These are phyloP conservation scores for Centrapalus pauciflorus DNA, from an alignment of 129 eudicot species.

Conservation along the genomic window DNA sequence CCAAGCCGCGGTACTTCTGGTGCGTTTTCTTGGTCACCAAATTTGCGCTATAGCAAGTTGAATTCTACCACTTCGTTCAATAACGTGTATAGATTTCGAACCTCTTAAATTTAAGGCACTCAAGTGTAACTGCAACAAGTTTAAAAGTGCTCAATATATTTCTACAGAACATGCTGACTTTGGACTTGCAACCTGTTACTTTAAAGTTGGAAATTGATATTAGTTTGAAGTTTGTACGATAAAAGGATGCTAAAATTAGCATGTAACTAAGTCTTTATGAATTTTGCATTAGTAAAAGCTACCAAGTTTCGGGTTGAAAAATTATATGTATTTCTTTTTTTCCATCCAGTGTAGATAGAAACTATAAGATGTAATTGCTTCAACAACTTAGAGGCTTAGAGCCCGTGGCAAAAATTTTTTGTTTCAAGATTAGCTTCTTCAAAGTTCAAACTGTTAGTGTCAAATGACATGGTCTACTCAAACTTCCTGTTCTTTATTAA, in stretches of 20 bases:
- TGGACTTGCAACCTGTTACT: background rate
- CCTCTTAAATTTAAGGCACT: background rate
- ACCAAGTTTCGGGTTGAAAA: background rate
- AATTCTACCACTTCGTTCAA: background rate
- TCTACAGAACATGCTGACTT: background rate
- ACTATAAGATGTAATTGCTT: background rate
- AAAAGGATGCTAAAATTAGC: constrained; percentile 5
- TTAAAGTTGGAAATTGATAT: background rate
- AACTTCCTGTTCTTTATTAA: too few relatives aligned
- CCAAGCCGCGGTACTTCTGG: constrained; percentile 78
- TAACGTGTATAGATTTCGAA: background rate
- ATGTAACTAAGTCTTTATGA: background rate
- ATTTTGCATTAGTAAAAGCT: background rate
- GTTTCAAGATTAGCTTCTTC: background rate
- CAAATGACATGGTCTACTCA: background rate
- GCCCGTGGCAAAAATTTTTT: background rate
- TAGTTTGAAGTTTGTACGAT: background rate
- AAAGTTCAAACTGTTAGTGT: too few relatives aligned
- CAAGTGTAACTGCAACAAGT: background rate
- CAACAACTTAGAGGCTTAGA: background rate
- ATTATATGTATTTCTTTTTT: background rate
- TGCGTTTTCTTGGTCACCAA: constrained; percentile 10
- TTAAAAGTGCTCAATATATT: background rate
- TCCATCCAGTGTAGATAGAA: background rate
- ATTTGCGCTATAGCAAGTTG: background rate